Conservation (phyloP, 768 basidiomycete species). For the Leucosporidium scottii region DNA sequence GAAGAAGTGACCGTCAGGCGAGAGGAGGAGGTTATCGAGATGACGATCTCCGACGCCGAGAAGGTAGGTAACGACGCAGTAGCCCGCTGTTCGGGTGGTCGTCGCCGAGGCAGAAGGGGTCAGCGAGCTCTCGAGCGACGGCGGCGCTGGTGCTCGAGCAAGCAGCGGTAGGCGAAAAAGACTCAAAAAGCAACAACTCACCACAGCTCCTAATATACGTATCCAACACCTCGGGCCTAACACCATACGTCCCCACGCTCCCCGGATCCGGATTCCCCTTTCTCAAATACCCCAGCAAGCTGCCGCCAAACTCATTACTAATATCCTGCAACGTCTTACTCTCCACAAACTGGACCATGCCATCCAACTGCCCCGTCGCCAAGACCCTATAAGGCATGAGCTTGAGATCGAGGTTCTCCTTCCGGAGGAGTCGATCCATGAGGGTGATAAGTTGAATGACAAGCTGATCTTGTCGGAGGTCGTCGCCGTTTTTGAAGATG, state of each 20-base stretch:
- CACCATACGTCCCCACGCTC: conserved; percentile 85
- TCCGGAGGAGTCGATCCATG: conserved; percentile 86
- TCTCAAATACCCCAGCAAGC: conserved; percentile 78
- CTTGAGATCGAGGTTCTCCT: conserved; percentile 91
- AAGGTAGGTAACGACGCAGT: conserved; percentile 93
- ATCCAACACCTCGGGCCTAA: conserved; percentile 89
- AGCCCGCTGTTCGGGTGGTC: conserved; percentile 62
- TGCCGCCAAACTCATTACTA: conserved; percentile 64
- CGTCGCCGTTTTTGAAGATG: conserved; percentile 98
- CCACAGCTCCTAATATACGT: conserved; percentile 96
- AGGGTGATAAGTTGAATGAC: conserved; percentile 97
- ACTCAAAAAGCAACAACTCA: conserved; percentile 48
- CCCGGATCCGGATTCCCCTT: conserved; percentile 86
- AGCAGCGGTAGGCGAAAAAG: not conserved
- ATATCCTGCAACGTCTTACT: conserved; percentile 94
- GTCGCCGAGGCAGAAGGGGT: not conserved
- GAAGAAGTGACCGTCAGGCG: conserved; percentile 96
- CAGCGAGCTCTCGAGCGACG: not conserved
- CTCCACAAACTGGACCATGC: conserved; percentile 92
- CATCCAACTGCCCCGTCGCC: conserved; percentile 83
- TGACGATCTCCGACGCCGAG: conserved; percentile 96
- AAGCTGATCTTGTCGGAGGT: conserved; percentile 96
- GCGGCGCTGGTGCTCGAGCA: too few species aligned
- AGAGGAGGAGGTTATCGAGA: conserved; percentile 84
- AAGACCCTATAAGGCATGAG: conserved; percentile 85